Conservation (phyloP, 2,329 filamentous ascomycete genomes). For the Apiospora malaysiana region DNA sequence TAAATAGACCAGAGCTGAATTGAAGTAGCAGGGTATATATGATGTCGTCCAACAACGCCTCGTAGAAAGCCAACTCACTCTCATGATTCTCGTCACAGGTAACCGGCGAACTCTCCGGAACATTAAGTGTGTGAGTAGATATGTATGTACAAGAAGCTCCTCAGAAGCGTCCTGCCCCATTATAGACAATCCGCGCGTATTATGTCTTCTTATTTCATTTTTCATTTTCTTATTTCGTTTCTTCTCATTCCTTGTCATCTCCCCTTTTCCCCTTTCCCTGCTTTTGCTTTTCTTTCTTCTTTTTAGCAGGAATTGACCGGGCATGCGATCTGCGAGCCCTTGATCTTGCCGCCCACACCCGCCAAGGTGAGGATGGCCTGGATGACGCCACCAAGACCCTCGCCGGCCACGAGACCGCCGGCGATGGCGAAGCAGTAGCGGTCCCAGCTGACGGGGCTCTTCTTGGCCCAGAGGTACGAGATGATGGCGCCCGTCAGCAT, state of each 20-base stretch:
- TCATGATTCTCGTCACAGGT: background rate
- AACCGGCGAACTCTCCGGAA: background rate
- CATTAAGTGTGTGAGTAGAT: background rate
- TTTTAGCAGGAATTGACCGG: slow-evolving; percentile 1
- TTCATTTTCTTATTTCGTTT: background rate
- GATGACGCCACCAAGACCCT: slow-evolving; percentile 67
- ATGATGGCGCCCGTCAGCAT: slow-evolving; percentile 61
- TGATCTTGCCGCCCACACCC: slow-evolving; percentile 28
- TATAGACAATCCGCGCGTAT: background rate
- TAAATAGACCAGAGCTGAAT: background rate
- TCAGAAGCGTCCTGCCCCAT: background rate
- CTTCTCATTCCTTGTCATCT: background rate
- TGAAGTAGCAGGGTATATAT: slow-evolving; percentile 13
- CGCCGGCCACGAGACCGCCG: slow-evolving; percentile 66
- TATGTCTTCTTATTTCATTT: background rate
- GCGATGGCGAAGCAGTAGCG: slow-evolving; percentile 64
- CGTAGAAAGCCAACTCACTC: background rate
- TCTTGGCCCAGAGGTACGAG: slow-evolving; percentile 61
- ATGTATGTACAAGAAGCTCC: background rate
- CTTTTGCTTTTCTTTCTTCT: too few species aligned
- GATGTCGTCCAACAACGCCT: background rate
- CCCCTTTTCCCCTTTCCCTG: background rate
- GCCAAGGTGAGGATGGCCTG: slow-evolving; percentile 55
- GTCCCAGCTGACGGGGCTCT: slow-evolving; percentile 55
- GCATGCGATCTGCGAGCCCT: slow-evolving; percentile 13